A percentile compares a stretch with the other conserved stretches of the same genome.
These are phyloP conservation scores for Gentiana straminea DNA, from an alignment of 257 asterid species.

Conservation along the genomic window DNA sequence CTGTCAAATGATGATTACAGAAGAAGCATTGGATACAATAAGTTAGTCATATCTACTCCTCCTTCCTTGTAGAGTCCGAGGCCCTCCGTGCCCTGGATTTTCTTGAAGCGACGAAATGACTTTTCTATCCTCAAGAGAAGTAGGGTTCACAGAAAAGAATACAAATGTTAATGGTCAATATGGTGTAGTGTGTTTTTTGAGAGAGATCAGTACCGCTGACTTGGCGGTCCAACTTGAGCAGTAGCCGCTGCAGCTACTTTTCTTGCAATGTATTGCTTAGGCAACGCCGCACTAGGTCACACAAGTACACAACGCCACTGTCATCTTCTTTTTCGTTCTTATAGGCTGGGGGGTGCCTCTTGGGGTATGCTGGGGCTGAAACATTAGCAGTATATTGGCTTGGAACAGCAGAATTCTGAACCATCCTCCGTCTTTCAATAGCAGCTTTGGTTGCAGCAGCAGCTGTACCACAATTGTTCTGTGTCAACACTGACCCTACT, in stretches of 20 bases:
- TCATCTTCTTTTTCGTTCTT: conserved; percentile 35
- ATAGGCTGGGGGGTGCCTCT: conserved; percentile 32
- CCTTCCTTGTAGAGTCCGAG: no score
- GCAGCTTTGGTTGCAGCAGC: conserved; percentile 38
- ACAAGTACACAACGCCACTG: conserved; percentile 17
- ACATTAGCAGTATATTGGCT: conserved; percentile 47
- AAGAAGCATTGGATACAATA: no score
- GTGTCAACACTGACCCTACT: conserved; percentile 46
- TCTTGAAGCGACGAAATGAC: no score
- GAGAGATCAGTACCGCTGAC: conserved; percentile 29
- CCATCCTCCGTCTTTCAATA: conserved; percentile 45
- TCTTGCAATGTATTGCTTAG: conserved; percentile 39
- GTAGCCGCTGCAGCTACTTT: conserved; percentile 26
- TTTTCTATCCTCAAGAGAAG: no score
- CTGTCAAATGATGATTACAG: no score
- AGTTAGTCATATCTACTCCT: no score
- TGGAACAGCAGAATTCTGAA: conserved; percentile 48
- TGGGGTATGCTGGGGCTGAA: conserved; percentile 41
- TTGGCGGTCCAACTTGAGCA: conserved; percentile 36
- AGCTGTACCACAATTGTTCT: conserved; percentile 47
- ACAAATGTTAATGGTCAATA: not conserved
- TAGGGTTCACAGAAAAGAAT: no score
- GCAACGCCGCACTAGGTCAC: conserved; percentile 23
- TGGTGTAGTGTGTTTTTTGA: not conserved
- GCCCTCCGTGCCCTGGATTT: no score